Evolutionary conservation across 2,329 filamentous ascomycete species (phyloP).

Genomic region (Tolypocladium inflatum): DNA sequence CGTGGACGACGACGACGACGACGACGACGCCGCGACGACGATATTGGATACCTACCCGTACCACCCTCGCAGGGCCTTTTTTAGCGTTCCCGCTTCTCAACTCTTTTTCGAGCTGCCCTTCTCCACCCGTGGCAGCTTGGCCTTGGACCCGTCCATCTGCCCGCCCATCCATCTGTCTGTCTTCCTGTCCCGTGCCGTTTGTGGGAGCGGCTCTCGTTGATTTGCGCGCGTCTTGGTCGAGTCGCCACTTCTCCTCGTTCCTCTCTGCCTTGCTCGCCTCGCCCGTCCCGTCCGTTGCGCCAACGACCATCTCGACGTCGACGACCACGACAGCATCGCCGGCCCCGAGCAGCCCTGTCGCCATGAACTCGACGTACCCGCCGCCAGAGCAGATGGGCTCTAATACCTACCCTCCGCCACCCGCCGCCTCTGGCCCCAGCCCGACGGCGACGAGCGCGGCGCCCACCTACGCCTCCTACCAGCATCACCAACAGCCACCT

Average conservation of each 20-base stretch:
- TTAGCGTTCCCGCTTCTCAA: neutral
- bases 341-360: neutral
- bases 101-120: neutral
- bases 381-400: slow-evolving; percentile 18
- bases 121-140: neutral
- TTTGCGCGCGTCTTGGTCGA: neutral
- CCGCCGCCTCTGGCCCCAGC: slow-evolving; percentile 8
- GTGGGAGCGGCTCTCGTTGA: neutral
- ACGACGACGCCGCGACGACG: too few species aligned
- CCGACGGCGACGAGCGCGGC: slow-evolving; percentile 7
- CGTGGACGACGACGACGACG: too few species aligned
- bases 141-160: neutral
- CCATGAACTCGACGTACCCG: slow-evolving; percentile 22
- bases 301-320: neutral
- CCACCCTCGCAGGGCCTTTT: neutral
- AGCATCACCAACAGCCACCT: slow-evolving; percentile 12
- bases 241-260: neutral
- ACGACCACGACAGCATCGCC: neutral
- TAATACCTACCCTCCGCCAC: slow-evolving; percentile 12
- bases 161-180: neutral
- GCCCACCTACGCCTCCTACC: slow-evolving; percentile 8
- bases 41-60: too few species aligned
- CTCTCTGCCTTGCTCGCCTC: neutral
- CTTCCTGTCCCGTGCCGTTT: neutral
- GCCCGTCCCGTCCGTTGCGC: neutral